These are phyloP conservation scores for Claviceps sorghi DNA, from an alignment of 2,329 filamentous ascomycete species.

Conservation along the genomic window DNA sequence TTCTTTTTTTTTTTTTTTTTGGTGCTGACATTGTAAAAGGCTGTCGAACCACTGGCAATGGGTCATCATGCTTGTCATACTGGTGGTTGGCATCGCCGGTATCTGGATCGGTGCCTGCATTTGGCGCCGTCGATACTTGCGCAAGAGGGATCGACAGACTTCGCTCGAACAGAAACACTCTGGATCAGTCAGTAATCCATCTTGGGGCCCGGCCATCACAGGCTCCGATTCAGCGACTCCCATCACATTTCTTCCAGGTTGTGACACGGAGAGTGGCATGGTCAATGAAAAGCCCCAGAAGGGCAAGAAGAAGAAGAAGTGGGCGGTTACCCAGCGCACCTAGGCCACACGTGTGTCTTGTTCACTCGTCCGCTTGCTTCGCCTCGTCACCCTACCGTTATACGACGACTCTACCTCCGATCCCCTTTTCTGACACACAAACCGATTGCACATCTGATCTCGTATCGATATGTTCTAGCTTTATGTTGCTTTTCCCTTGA, in stretches of 20 bases:
- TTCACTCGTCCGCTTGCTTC: neutral
- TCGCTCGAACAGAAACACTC: conserved; percentile 23
- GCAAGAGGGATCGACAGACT: conserved; percentile 45
- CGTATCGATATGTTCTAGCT: neutral
- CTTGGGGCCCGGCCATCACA: conserved; percentile 20
- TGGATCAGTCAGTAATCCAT: conserved; percentile 21
- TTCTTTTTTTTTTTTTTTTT: neutral
- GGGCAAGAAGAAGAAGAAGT: conserved; percentile 31
- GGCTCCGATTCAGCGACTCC: conserved; percentile 12
- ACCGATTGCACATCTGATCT: neutral
- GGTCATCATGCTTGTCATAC: conserved; percentile 66
- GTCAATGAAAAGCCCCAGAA: conserved; percentile 9
- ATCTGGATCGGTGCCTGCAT: conserved; percentile 55
- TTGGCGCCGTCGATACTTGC: conserved; percentile 59
- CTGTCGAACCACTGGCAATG: conserved; percentile 59
- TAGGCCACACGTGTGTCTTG: conserved; percentile 12
- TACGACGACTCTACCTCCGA: neutral
- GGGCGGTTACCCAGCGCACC: conserved; percentile 29
- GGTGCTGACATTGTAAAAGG: conserved; percentile 27
- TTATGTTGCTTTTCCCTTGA: neutral
- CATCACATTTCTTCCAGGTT: conserved; percentile 4
- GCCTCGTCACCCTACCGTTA: neutral
- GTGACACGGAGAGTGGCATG: conserved; percentile 6
- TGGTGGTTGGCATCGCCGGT: conserved; percentile 52
- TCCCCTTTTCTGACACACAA: neutral